Evolutionary conservation across 2,329 filamentous ascomycete species (phyloP).

Genomic region (Ophiocordyceps robertsii): DNA sequence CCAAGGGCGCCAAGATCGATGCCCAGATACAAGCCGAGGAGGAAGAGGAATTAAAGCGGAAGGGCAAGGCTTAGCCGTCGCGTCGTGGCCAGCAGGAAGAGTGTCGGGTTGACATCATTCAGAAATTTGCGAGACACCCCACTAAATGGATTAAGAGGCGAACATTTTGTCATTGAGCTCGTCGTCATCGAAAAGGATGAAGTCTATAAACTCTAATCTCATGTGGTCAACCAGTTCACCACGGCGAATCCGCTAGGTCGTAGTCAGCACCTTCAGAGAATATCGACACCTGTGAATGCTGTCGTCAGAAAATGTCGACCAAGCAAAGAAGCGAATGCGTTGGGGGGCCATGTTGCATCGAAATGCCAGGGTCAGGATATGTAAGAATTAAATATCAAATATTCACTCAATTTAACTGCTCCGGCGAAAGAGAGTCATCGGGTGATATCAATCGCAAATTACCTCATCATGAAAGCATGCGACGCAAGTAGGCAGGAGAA

Average conservation of each 20-base stretch:
- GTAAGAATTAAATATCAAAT: slow-evolving; percentile 95
- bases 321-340: background rate
- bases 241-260: no score
- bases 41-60: slow-evolving; percentile 47
- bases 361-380: slow-evolving; percentile 68
- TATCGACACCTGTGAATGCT: no score
- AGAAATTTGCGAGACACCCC: no score
- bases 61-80: slow-evolving; percentile 22
- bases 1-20: slow-evolving; percentile 58
- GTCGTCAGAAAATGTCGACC: no score
- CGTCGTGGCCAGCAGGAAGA: no score
- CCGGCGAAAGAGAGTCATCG: slow-evolving; percentile 82
- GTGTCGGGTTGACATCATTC: no score
- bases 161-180: no score
- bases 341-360: background rate
- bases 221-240: no score
- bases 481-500: slow-evolving; percentile 3
- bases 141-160: no score
- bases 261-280: no score
- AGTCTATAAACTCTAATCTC: no score
- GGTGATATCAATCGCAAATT: slow-evolving; percentile 97
- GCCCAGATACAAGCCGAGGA: slow-evolving; percentile 56
- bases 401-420: slow-evolving; percentile 63
- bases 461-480: slow-evolving; percentile 57
- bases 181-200: no score